phyloP scores from a whole-genome alignment of 2,329 filamentous ascomycete species.

The Tricladium varicosporioides region DNA sequence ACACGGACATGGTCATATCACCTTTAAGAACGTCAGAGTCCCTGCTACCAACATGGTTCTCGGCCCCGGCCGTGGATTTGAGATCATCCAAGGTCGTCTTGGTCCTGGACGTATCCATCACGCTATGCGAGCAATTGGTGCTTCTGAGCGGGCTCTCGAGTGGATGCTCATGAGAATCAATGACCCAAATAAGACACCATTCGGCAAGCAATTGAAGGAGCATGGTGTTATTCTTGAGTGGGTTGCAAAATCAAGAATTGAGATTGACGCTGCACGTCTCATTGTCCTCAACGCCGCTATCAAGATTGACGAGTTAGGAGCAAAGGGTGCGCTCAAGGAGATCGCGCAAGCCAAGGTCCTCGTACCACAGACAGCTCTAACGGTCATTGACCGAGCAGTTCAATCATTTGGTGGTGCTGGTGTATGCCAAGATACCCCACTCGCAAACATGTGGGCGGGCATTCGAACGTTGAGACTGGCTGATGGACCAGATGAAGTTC shows the following conservation, averaged over 20 bases:
- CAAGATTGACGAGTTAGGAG: constrained; percentile 85
- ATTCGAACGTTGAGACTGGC: constrained; percentile 82
- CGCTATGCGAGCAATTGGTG: constrained; percentile 92
- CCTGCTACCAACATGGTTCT: constrained; percentile 82
- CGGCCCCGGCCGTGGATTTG: constrained; percentile 90
- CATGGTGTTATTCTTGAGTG: constrained; percentile 96
- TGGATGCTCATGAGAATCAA: constrained; percentile 95
- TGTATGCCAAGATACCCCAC: constrained; percentile 89
- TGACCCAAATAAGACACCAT: constrained; percentile 85
- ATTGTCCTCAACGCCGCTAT: constrained; percentile 92
- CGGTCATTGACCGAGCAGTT: constrained; percentile 90
- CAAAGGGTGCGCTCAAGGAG: constrained; percentile 86
- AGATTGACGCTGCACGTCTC: constrained; percentile 89
- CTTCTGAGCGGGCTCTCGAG: constrained; percentile 85
- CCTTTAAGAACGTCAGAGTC: constrained; percentile 86
- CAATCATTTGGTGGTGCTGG: constrained; percentile 91
- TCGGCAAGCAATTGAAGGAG: constrained; percentile 80
- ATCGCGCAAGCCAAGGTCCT: constrained; percentile 96
- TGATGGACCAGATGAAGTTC: constrained; percentile 96
- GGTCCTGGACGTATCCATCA: constrained; percentile 97
- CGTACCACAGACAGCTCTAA: constrained; percentile 76
- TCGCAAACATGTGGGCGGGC: constrained; percentile 78
- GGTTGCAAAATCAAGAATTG: constrained; percentile 86
- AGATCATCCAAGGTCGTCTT: constrained; percentile 96
- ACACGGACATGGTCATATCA: constrained; percentile 92